These are phyloP conservation scores for Hyparrhenia diplandra DNA, from an alignment of 176 grass and related monocot genomes.

Conservation along the genomic window DNA sequence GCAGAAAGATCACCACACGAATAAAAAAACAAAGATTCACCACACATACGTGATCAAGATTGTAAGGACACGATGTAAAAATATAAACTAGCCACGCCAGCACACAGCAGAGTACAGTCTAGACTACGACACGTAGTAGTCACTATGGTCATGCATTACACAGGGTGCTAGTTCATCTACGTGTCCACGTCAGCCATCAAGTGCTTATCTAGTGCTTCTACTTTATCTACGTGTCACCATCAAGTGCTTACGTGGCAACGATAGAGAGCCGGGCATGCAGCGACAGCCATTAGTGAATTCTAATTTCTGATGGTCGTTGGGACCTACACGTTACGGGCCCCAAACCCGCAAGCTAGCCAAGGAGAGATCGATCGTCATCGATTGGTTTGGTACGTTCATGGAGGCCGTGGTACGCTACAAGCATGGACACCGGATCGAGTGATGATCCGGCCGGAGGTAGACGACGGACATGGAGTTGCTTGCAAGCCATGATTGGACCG, in stretches of 20 bases:
- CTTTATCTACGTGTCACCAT: background rate
- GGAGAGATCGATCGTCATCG: background rate
- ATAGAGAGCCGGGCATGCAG: background rate
- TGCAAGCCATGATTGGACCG: background rate
- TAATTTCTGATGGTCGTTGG: background rate
- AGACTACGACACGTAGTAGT: background rate
- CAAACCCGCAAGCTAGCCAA: slow-evolving; percentile 15
- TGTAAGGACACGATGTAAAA: too few species aligned
- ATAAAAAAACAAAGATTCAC: too few species aligned
- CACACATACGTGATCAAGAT: too few species aligned
- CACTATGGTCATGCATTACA: background rate
- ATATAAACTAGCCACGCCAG: too few species aligned
- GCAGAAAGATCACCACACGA: background rate
- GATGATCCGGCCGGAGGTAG: too few species aligned
- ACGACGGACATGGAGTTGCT: background rate
- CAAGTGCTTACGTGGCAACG: background rate
- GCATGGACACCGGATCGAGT: too few species aligned
- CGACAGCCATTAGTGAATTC: background rate
- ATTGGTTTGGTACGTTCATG: background rate
- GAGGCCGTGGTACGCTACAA: background rate
- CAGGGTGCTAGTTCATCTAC: background rate
- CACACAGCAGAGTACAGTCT: too few species aligned
- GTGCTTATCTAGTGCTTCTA: background rate
- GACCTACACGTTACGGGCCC: slow-evolving; percentile 4
- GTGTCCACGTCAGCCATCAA: background rate